Conservation (phyloP, 1,284 basidiomycete genomes). For the Neonothopanus nambi region DNA sequence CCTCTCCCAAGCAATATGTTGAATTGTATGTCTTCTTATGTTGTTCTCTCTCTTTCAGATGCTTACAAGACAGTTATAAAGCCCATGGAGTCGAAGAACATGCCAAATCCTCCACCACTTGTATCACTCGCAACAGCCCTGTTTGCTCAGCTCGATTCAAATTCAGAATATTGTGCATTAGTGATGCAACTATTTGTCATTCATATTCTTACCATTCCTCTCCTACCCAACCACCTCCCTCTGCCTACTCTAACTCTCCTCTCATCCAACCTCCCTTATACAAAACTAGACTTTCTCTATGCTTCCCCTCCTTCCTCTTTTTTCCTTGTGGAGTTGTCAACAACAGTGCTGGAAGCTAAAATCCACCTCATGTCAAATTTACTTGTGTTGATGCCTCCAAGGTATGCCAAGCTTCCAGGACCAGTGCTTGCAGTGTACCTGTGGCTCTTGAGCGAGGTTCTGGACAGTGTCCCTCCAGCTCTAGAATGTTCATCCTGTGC, state of each 20-base stretch:
- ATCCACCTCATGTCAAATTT: constrained; percentile 69
- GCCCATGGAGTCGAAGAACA: constrained; percentile 42
- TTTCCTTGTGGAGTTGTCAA: constrained; percentile 16
- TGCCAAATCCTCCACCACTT: constrained; percentile 24
- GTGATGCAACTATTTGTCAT: constrained; percentile 40
- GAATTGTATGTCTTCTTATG: constrained; percentile 6
- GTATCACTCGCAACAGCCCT: constrained; percentile 39
- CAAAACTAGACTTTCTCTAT: constrained; percentile 15
- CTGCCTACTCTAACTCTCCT: constrained; percentile 46
- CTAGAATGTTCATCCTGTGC: constrained; percentile 43
- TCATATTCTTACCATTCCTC: constrained; percentile 59
- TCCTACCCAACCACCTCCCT: constrained; percentile 70
- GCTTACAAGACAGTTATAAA: constrained; percentile 22
- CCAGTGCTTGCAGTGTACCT: constrained; percentile 56
- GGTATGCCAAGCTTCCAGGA: constrained; percentile 44
- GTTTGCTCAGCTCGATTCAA: constrained; percentile 20
- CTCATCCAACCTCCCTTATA: constrained; percentile 37
- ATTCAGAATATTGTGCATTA: constrained; percentile 32
- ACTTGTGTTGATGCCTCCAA: constrained; percentile 49
- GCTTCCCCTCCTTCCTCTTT: constrained; percentile 1
- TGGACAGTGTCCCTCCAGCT: constrained; percentile 54
- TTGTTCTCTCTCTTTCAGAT: not conserved
- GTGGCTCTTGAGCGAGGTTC: constrained; percentile 46
- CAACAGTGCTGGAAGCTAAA: constrained; percentile 32
- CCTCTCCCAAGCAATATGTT: constrained; percentile 23